Base-by-base conservation (phyloP, 1,284 basidiomycete species). In the Phellopilus nigrolimitatus region DNA sequence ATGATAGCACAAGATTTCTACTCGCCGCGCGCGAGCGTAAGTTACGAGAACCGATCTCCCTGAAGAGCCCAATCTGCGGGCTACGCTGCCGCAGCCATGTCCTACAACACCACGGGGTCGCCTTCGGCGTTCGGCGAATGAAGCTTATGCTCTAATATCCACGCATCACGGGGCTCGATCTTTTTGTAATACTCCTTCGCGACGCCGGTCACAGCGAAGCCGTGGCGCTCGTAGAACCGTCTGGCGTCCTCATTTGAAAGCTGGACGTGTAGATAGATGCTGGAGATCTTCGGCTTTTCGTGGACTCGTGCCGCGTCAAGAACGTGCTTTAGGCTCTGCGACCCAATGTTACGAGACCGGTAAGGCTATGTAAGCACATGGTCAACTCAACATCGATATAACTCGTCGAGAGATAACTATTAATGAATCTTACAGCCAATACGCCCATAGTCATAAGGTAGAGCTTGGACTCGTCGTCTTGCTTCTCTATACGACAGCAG, bases 391-490 rank as follows among this genome's bases (percentile, higher is more conserved):
- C n/a, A n/a, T n/a, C n/a, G n/a, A n/a, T n/a, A n/a, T n/a, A n/a
- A n/a, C n/a, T n/a, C n/a, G n/a, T 31, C 43, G 45, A 22, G 49
- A 49, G 49, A 34, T 28, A 47, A 46, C 49, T 34, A 47, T 53
- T 39, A 58, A 53, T 54, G 56, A 53, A 49, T 70, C 84, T 68
- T 66, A 91, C 88, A 49, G 86, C 88, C 51, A 91, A 78, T 56
- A 91, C 69, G 34, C 86, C 88, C 82, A 91, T 84, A 49, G 88
- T 91, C 83, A 89, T 88, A 59, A 91, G 72, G 68, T 91, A 91
- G 58, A 91, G 66, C 49, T 74, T 73, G 36, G 68, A 70, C 60
- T 74, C 68, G 37, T 70, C 75, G 61, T 80, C 78, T 59, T 77
- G 76, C 47, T 71, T 75, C 66, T 91, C 88, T 54, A 90, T 64